These are phyloP conservation scores for Chlorella sp. DNA, from an alignment of 139 green algal species.

Conservation along the genomic window DNA sequence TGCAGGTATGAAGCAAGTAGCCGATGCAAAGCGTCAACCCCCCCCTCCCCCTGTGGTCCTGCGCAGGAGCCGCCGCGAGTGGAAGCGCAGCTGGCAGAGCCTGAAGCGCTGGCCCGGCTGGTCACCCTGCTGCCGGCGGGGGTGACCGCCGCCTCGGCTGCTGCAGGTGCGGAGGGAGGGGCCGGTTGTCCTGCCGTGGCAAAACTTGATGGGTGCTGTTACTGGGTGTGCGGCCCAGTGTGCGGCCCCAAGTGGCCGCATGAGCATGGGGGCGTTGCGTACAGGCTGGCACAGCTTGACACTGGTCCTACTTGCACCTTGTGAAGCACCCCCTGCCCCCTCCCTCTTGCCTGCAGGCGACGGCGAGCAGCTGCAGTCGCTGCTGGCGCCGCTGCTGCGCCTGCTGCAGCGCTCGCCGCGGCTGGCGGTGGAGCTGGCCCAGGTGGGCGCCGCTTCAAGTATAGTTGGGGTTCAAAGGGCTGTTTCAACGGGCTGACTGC, in stretches of 20 bases:
- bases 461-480: no score
- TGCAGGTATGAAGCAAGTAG: no score
- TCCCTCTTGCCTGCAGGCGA: slow-evolving; percentile 23
- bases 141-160: not conserved
- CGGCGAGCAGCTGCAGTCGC: slow-evolving; percentile 41
- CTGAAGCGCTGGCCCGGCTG: slow-evolving; percentile 55
- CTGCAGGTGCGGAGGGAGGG: not conserved
- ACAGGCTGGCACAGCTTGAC: not conserved
- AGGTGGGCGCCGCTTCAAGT: not conserved
- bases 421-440: slow-evolving; percentile 40
- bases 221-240: not conserved
- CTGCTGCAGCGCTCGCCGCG: slow-evolving; percentile 44
- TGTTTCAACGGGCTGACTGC: no score
- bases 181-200: not conserved
- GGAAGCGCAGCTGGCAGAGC: slow-evolving; percentile 65
- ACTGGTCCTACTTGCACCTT: no score
- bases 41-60: not conserved
- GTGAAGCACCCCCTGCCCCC: not conserved
- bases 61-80: slow-evolving; percentile 49
- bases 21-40: no score
- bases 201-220: no score
- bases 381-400: slow-evolving; percentile 46
- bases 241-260: not conserved
- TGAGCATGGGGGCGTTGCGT: not conserved
- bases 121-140: slow-evolving; percentile 57